phyloP scores from a whole-genome alignment of 345 rosid genomes.

The Hevea brasiliensis region DNA sequence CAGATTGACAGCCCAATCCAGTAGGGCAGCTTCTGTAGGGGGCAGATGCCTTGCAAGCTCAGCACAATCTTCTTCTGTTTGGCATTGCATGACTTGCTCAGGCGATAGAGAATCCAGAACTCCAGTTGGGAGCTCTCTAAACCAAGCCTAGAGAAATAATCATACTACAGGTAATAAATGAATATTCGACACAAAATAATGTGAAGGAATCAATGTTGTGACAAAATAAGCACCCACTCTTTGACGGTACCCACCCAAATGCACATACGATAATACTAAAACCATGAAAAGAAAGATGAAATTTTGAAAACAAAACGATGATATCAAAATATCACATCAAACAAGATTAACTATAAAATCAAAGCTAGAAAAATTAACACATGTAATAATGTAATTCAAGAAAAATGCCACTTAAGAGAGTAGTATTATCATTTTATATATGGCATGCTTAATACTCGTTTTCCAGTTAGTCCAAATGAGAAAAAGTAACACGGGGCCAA shows the following conservation, averaged over 20 bases:
- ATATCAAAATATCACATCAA: background rate
- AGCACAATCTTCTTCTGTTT: slow-evolving; percentile 22
- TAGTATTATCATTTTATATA: background rate
- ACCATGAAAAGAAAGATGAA: background rate
- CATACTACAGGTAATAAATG: background rate
- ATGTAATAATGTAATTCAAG: background rate
- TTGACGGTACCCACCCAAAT: background rate
- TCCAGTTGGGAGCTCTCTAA: slow-evolving; percentile 29
- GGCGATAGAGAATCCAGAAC: slow-evolving; percentile 30
- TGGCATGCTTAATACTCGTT: background rate
- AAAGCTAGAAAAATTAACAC: background rate
- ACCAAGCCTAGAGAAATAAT: slow-evolving; percentile 31
- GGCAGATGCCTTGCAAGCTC: slow-evolving; percentile 25
- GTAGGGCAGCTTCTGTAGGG: slow-evolving; percentile 24
- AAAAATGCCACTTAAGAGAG: background rate
- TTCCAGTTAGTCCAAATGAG: background rate
- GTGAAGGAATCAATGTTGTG: background rate
- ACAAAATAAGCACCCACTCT: background rate
- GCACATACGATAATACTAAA: background rate
- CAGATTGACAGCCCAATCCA: slow-evolving; percentile 30
- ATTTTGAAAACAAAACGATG: background rate
- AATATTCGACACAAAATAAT: background rate
- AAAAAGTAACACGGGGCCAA: background rate
- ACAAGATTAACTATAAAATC: background rate
- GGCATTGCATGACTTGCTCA: slow-evolving; percentile 29